Conservation (phyloP, 768 basidiomycete genomes). For the Mycena maculata region DNA sequence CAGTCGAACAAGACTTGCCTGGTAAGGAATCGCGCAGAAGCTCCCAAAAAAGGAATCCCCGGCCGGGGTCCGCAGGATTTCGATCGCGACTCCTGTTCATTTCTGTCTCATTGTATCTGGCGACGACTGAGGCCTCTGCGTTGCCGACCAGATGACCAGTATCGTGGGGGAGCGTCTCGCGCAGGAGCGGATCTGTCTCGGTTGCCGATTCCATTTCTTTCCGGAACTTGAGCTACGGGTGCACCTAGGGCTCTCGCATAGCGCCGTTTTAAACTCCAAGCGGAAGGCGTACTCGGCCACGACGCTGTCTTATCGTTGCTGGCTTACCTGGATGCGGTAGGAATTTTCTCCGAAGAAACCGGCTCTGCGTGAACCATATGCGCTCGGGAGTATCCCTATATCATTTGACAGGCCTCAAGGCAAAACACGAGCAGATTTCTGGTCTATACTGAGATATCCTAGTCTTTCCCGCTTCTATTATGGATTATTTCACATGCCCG, state of each 20-base stretch:
- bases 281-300: not conserved
- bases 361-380: conserved; percentile 20
- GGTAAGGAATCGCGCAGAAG: conserved; percentile 69
- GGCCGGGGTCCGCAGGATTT: conserved; percentile 7
- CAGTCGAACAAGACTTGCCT: conserved; percentile 50
- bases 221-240: not conserved
- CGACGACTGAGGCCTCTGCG: not conserved
- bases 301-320: conserved; percentile 23
- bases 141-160: not conserved
- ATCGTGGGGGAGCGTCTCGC: conserved; percentile 7
- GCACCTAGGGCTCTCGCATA: not conserved
- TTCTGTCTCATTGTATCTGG: not conserved
- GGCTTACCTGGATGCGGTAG: not conserved
- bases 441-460: conserved; percentile 31
- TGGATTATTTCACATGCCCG: conserved; percentile 5
- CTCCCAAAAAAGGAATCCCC: conserved; percentile 52
- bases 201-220: conserved; percentile 33
- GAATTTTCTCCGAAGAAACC: conserved; percentile 24
- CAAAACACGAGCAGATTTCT: conserved; percentile 52
- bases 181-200: conserved; percentile 48
- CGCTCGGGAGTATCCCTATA: conserved; percentile 28
- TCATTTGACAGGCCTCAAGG: conserved; percentile 56
- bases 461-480: conserved; percentile 11
- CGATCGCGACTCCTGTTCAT: not conserved
- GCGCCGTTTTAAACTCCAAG: conserved; percentile 27